Percentiles rank a stretch among this genome's conserved stretches.
Evolutionary conservation across 2,329 filamentous ascomycete genomes (phyloP).

Genomic region (Aspergillus carbonarius): DNA sequence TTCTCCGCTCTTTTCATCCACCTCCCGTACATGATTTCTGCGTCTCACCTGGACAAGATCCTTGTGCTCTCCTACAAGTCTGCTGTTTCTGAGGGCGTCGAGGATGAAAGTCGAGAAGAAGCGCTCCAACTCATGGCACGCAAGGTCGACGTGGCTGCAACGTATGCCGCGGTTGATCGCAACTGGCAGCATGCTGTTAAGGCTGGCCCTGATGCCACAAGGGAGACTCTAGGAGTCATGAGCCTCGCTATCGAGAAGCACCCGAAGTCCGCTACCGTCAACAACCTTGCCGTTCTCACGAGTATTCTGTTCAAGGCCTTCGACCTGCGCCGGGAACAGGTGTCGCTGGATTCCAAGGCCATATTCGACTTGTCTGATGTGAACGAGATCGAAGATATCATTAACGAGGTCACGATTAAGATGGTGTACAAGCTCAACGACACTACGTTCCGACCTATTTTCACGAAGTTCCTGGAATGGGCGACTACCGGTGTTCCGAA

Average conservation of each 20-base stretch:
- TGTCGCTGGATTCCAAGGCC: slow-evolving; percentile 27
- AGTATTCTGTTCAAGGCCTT: slow-evolving; percentile 57
- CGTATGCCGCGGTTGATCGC: slow-evolving; percentile 69
- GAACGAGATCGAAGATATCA: slow-evolving; percentile 59
- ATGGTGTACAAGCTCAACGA: slow-evolving; percentile 98
- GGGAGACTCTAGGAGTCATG: slow-evolving; percentile 69
- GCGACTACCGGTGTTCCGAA: slow-evolving; percentile 61
- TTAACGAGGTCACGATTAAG: slow-evolving; percentile 73
- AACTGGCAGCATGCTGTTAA: slow-evolving; percentile 68
- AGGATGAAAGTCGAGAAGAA: slow-evolving; percentile 63
- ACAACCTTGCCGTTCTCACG: slow-evolving; percentile 70
- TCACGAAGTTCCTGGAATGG: slow-evolving; percentile 84
- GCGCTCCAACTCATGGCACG: slow-evolving; percentile 74
- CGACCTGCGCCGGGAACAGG: slow-evolving; percentile 46
- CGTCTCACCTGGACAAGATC: slow-evolving; percentile 69
- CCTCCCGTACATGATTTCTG: slow-evolving; percentile 85
- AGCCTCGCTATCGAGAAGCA: slow-evolving; percentile 72
- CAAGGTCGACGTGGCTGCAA: slow-evolving; percentile 72
- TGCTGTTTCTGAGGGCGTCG: slow-evolving; percentile 61
- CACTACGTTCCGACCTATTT: slow-evolving; percentile 86
- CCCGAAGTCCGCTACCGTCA: slow-evolving; percentile 73
- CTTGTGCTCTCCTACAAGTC: slow-evolving; percentile 72
- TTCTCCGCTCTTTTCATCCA: slow-evolving; percentile 77
- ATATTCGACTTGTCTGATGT: slow-evolving; percentile 50
- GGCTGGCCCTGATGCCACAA: slow-evolving; percentile 63